Evolutionary conservation across 2,329 filamentous ascomycete genomes (phyloP).

Genomic region (Fusarium anguioides): DNA sequence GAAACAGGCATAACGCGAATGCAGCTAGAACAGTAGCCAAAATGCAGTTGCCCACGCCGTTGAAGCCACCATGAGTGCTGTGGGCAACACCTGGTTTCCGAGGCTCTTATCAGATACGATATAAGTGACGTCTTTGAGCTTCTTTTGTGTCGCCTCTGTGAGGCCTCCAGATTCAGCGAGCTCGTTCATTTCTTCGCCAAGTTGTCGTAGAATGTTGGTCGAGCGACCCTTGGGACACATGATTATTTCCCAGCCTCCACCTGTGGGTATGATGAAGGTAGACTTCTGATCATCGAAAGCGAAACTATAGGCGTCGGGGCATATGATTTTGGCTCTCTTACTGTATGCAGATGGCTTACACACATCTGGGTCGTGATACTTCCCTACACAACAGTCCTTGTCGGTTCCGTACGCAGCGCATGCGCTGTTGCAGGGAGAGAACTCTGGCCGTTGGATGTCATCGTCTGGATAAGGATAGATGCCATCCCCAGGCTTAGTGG

Average conservation of each 20-base stretch:
- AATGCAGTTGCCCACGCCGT: constrained; percentile 18
- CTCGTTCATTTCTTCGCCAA: constrained; percentile 61
- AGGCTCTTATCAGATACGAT: constrained; percentile 48
- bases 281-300: constrained; percentile 70
- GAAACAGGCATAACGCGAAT: neutral
- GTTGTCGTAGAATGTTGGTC: constrained; percentile 67
- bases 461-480: constrained; percentile 85
- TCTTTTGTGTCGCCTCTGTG: constrained; percentile 47
- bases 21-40: constrained; percentile 22
- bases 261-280: constrained; percentile 71
- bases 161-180: constrained; percentile 58
- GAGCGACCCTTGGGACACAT: constrained; percentile 77
- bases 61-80: constrained; percentile 16
- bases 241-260: constrained; percentile 81
- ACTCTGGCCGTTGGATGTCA: constrained; percentile 74
- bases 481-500: constrained; percentile 76
- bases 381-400: constrained; percentile 80
- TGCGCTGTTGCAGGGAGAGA: constrained; percentile 82
- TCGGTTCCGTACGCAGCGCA: constrained; percentile 76
- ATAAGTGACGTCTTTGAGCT: constrained; percentile 51
- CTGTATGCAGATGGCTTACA: constrained; percentile 78
- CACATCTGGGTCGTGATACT: constrained; percentile 69
- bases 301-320: constrained; percentile 87
- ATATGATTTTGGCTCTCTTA: constrained; percentile 76
- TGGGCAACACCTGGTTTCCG: constrained; percentile 37